Evolutionary conservation across 2,329 filamentous ascomycete genomes (phyloP).

Genomic region (Ceratocystis cacaofunesta): DNA sequence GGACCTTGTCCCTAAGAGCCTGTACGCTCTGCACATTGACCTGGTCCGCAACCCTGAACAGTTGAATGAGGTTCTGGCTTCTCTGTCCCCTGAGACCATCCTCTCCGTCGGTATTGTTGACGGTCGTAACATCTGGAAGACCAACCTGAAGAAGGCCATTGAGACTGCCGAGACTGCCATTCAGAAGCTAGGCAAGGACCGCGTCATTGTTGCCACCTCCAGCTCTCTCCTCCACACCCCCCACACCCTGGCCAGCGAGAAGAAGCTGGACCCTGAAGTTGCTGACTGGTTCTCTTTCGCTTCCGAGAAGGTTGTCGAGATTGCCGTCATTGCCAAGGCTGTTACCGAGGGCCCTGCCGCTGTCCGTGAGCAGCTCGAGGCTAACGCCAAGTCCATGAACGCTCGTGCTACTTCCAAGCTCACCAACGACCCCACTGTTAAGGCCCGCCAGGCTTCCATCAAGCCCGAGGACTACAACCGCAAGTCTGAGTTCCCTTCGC

Average conservation of each 20-base stretch:
- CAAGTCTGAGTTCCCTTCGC: constrained; percentile 71
- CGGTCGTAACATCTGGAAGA: constrained; percentile 99
- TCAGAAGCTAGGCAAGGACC: constrained; percentile 91
- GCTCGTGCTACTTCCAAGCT: constrained; percentile 80
- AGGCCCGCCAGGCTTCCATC: constrained; percentile 86
- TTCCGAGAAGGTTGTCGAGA: constrained; percentile 80
- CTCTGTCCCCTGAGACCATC: constrained; percentile 75
- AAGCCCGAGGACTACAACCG: constrained; percentile 77
- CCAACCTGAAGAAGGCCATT: constrained; percentile 92
- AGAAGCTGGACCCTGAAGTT: constrained; percentile 89
- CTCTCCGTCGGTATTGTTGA: constrained; percentile 95
- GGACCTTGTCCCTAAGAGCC: constrained; percentile 63
- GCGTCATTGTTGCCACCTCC: constrained; percentile 91
- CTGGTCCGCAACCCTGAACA: constrained; percentile 98
- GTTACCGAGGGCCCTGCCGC: constrained; percentile 82
- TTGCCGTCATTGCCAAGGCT: constrained; percentile 89
- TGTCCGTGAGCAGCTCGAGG: constrained; percentile 79
- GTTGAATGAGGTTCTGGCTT: constrained; percentile 67
- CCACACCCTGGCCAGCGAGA: constrained; percentile 95
- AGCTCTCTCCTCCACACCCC: constrained; percentile 96
- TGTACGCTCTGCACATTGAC: constrained; percentile 84
- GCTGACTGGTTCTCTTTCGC: constrained; percentile 98
- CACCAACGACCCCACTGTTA: constrained; percentile 95
- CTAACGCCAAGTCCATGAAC: constrained; percentile 89
- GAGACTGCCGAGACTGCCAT: constrained; percentile 78